Base-by-base conservation (phyloP, 768 basidiomycete genomes). In the Boletus sp. region DNA sequence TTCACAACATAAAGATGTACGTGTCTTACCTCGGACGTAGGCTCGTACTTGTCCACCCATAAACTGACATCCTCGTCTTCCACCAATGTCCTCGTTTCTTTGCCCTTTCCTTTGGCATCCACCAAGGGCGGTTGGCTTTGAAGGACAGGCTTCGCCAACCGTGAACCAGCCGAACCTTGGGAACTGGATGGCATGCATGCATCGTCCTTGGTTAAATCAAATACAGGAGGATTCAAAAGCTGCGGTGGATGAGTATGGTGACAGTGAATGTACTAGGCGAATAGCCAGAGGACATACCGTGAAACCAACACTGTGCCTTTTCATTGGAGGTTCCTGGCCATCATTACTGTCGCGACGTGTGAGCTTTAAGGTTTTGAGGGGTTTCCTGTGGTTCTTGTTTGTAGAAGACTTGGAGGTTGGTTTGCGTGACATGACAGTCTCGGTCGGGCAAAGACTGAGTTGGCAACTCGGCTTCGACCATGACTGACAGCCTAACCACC, bases 41-140 rank as follows among this genome's bases (percentile, higher is more conserved):
- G 86, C 66, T 85, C 82, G 60, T 86, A 83, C 37, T 78, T 79
- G 66, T 87, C 86, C 5, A 85, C 78, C 86, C 86, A 86, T 49
- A 86, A 66, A 46, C 67, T 64, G 50, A 77, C 76, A 52, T 75
- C 80, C 75, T 46, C 59, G 5, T 45, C 32, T 28, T 53, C 42
- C 3, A 29, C 46, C 10, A 6, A 12, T 10, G 54, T 18, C 2
- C 33, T 39, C 28, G 47, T 54, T 33, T 57, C 59, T 41, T 59
- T 71, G 9, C 18, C 18, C 56, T 73, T 74, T 17, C 64, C 69
- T 28, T 71, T 73, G 59, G 56, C 36, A 5, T 66, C 65, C 36
- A 36, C 42, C 28, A 2, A 24, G 10, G 40, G 11, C 3, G 28
- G 50, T 29, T 57, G 61, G 18, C 42, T 44, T 47, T 44, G 52